Evolutionary conservation across 768 basidiomycete genomes (phyloP).

Genomic region (Tulasnella sp.): DNA sequence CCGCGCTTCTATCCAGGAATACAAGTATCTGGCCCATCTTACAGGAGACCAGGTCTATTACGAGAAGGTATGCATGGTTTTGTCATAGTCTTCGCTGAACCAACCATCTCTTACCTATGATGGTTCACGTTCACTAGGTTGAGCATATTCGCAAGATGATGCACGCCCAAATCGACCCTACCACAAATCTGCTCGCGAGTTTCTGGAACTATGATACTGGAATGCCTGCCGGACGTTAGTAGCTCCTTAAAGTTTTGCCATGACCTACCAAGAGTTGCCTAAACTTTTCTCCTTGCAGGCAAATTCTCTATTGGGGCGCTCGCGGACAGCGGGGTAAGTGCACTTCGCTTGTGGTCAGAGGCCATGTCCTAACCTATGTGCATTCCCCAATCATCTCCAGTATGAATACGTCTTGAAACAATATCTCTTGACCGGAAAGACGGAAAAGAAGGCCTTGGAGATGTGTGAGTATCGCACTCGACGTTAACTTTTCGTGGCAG

Average conservation of each 20-base stretch:
- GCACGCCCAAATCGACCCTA: background rate
- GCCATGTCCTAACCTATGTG: background rate
- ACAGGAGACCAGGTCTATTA: slow-evolving; percentile 57
- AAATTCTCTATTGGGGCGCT: slow-evolving; percentile 6
- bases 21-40: slow-evolving; percentile 67
- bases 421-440: slow-evolving; percentile 47
- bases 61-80: background rate
- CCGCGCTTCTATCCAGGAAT: slow-evolving; percentile 68
- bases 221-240: background rate
- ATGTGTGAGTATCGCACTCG: slow-evolving; percentile 41
- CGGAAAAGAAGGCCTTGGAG: slow-evolving; percentile 47
- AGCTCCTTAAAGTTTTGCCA: background rate
- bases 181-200: background rate
- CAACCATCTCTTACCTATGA: background rate
- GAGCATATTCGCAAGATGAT: slow-evolving; percentile 1
- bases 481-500: background rate
- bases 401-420: slow-evolving; percentile 72
- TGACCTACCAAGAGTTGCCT: background rate
- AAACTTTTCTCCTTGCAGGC: background rate
- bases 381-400: background rate
- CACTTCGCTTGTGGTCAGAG: background rate
- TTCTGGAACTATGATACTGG: background rate
- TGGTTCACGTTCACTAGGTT: background rate
- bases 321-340: slow-evolving; percentile 6
- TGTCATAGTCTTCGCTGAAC: background rate